Evolutionary conservation across 1,284 basidiomycete genomes (phyloP), one percentile per base, ranked within the genome.

Genomic region (Austroboletus niveus): DNA sequence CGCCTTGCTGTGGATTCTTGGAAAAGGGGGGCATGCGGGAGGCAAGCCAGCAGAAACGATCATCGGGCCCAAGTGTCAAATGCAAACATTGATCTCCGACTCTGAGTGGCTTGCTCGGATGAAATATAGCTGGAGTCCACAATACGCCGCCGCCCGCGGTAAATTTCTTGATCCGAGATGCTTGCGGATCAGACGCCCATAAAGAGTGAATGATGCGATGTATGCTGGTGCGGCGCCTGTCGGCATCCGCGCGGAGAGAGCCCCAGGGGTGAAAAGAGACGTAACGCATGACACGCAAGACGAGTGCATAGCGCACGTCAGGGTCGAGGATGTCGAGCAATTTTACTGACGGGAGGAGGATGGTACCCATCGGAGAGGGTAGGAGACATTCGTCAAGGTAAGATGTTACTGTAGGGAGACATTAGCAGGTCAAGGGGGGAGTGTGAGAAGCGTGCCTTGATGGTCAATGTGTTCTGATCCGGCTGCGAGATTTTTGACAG

Each of bases 181-280:
- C 5, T 7, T 48, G 55, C 12, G 68, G 65, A 32, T 71, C 48
- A 14, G 60, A 60, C 0, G 59, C 40, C 77, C 78, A 85, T 9
- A 89, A 51, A 5, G 69, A 67, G 9, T 65, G 49, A 30, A 76
- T 62, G 52, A 89, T 80, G 36, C 72, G 73, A 3, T 70, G 56
- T 22, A 85, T 62, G 45, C 74, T 76, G 7, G 52, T 54, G 42
- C 60, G 63, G 8, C 79, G 75, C 34, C 86, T 77, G 50, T 76
- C 69, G 3, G 74, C 79, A 60, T 89, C 82, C 5, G 87, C 79
- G 15, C 71, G 73, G 20, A 76, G 57, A 42, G 82, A 81, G 5
- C 89, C 89, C 89, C 89, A 92, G 4, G 87, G 84, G 34, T 78
- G 73, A 42, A 81, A 82, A 2, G 88, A 90, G 40, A 82, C 70